Percentiles rank a stretch among this genome's conserved stretches.
These are phyloP conservation scores for Amanita molliuscula DNA, from an alignment of 768 basidiomycete genomes.

Conservation along the genomic window DNA sequence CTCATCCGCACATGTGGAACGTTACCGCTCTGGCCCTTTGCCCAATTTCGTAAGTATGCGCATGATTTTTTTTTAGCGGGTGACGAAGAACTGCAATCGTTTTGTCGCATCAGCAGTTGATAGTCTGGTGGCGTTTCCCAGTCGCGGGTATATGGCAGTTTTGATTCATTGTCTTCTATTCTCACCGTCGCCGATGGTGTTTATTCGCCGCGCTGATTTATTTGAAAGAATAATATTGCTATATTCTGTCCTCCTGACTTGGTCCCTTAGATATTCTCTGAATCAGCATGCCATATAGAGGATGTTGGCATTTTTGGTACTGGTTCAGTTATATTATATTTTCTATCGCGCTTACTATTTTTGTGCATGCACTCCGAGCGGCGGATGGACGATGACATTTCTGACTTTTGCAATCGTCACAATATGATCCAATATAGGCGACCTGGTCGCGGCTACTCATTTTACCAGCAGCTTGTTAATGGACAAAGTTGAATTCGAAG, in stretches of 20 bases:
- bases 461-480: too few species aligned
- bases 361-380: background rate
- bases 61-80: background rate
- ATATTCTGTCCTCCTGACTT: background rate
- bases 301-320: background rate
- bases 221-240: background rate
- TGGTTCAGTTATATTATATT: background rate
- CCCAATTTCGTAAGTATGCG: background rate
- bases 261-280: background rate
- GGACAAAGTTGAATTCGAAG: too few species aligned
- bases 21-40: background rate
- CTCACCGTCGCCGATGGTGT: background rate
- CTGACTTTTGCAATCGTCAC: background rate
- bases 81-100: background rate
- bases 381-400: background rate
- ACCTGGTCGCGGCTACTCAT: background rate
- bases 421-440: background rate
- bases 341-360: too few species aligned
- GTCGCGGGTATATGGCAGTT: background rate
- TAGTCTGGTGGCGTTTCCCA: background rate
- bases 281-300: background rate
- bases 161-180: background rate
- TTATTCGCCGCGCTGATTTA: background rate
- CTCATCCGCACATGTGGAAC: background rate
- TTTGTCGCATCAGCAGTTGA: background rate